Evolutionary conservation across 805 yeast genomes (phyloP).

Genomic region (Candida maesae): DNA sequence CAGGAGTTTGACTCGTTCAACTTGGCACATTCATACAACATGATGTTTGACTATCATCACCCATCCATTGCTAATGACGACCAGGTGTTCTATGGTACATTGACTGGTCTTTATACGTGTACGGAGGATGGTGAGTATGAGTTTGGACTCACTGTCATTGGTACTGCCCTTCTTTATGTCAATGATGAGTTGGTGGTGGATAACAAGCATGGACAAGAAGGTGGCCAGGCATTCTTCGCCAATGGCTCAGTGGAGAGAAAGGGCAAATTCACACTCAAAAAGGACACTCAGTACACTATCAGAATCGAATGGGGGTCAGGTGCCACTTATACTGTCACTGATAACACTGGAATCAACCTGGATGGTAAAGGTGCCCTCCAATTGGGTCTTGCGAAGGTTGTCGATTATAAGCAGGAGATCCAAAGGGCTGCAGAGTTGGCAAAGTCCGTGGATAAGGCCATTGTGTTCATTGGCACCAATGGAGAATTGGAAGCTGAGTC

Average conservation of each 20-base stretch:
- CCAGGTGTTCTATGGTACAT: conserved; percentile 39
- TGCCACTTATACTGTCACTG: conserved; percentile 30
- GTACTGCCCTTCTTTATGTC: conserved; percentile 47
- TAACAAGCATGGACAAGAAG: conserved; percentile 46
- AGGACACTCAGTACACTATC: conserved; percentile 42
- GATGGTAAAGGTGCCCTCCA: conserved; percentile 30
- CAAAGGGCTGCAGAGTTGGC: conserved; percentile 46
- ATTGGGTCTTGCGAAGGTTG: conserved; percentile 30
- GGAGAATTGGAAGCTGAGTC: conserved; percentile 62
- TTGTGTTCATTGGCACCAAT: conserved; percentile 48
- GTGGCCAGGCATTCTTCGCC: conserved; percentile 49
- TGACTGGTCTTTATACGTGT: conserved; percentile 43
- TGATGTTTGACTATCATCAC: conserved; percentile 30
- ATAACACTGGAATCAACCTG: background rate
- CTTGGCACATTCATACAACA: conserved; percentile 20
- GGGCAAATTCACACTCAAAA: conserved; percentile 34
- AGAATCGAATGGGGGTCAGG: conserved; percentile 50
- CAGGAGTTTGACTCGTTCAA: conserved; percentile 29
- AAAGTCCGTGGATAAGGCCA: conserved; percentile 46
- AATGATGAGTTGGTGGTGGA: conserved; percentile 44
- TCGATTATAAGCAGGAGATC: conserved; percentile 31
- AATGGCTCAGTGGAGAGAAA: conserved; percentile 52
- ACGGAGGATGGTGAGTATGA: conserved; percentile 44
- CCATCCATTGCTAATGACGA: conserved; percentile 12
- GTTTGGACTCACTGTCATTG: conserved; percentile 48